These are phyloP conservation scores for Allium cepa DNA, from an alignment of 106 monocot genomes.

Conservation along the genomic window DNA sequence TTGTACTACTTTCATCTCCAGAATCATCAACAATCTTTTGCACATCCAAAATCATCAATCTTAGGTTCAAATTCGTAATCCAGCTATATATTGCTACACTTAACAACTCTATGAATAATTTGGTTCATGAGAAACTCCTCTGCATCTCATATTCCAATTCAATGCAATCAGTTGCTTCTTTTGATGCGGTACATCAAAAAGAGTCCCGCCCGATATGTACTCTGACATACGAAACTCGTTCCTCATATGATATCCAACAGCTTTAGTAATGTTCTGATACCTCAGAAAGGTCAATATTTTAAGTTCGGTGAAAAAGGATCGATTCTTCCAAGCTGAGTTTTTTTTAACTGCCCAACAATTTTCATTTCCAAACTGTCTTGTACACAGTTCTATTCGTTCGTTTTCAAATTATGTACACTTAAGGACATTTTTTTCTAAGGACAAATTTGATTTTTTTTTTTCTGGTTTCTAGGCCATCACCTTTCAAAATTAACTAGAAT, in stretches of 20 bases:
- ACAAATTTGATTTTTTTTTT: no score
- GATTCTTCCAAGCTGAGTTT: conserved; percentile 36
- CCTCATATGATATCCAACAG: conserved; percentile 60
- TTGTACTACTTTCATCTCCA: conserved; percentile 11
- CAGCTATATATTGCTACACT: conserved; percentile 74
- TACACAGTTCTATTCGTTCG: conserved; percentile 69
- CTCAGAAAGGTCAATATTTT: conserved; percentile 43
- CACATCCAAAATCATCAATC: conserved; percentile 75
- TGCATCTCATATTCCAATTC: conserved; percentile 42
- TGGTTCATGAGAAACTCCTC: conserved; percentile 51
- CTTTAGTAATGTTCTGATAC: conserved; percentile 55
- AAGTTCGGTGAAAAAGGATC: conserved; percentile 33
- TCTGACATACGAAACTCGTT: conserved; percentile 39
- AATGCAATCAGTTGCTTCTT: conserved; percentile 33
- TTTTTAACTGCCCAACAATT: conserved; percentile 58
- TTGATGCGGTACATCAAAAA: conserved; percentile 48
- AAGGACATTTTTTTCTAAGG: neutral
- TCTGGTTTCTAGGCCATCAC: no score
- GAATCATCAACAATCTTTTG: conserved; percentile 24
- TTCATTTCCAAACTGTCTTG: conserved; percentile 34
- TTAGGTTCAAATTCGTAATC: conserved; percentile 62
- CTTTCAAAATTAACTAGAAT: no score
- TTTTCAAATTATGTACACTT: conserved; percentile 58
- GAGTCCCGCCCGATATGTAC: conserved; percentile 51
- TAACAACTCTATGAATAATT: conserved; percentile 77